A percentile compares a stretch with the other conserved stretches of the same genome.
Evolutionary conservation across 495 filamentous ascomycete genomes (phyloP).

Genomic region (Chaetomium cochliodes): DNA sequence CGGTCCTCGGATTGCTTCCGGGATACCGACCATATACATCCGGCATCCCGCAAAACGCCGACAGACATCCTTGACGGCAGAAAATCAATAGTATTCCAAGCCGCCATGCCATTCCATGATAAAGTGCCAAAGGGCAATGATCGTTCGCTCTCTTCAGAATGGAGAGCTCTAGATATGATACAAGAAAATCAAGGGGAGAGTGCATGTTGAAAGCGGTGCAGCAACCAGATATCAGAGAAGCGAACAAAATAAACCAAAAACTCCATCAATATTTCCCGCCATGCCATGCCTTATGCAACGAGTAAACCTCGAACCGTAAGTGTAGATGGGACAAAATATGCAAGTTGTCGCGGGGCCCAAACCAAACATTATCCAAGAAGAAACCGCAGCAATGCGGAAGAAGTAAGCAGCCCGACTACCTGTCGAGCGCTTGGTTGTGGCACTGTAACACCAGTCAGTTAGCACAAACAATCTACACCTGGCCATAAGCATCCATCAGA

Average conservation of each 20-base stretch:
- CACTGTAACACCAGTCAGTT: conserved; percentile 29
- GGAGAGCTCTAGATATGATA: no score
- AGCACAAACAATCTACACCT: conserved; percentile 1
- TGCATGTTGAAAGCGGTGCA: neutral
- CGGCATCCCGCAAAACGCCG: no score
- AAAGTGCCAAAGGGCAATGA: no score
- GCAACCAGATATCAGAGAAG: neutral
- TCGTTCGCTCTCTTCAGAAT: no score
- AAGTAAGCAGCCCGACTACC: conserved; percentile 21
- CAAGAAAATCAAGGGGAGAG: neutral
- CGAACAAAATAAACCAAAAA: neutral
- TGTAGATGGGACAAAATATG: neutral
- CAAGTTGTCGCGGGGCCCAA: neutral
- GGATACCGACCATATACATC: no score
- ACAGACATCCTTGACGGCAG: no score
- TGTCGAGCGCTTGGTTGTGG: conserved; percentile 43
- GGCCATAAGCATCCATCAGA: neutral
- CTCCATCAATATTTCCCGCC: neutral
- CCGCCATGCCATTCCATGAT: no score
- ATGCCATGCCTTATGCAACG: neutral
- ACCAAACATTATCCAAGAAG: conserved; percentile 1
- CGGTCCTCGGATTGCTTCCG: no score
- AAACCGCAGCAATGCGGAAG: neutral
- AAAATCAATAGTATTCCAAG: no score
- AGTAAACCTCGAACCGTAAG: neutral